Conservation (phyloP, 768 basidiomycete species). For the Lactarius hengduanensis region DNA sequence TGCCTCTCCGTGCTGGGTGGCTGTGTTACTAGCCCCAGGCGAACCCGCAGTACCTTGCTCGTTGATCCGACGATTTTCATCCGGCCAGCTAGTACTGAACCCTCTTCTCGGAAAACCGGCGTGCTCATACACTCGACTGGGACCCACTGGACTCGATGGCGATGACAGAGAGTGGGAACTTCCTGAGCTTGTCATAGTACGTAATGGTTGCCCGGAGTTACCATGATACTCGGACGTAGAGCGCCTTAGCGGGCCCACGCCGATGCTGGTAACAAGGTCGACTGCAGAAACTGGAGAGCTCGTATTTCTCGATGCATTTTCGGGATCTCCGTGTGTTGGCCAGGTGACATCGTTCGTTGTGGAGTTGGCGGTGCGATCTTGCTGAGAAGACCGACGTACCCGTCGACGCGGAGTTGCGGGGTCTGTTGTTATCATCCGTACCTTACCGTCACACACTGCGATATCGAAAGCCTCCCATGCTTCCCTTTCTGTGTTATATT, state of each 20-base stretch:
- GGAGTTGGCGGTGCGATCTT: neutral
- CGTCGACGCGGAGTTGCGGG: neutral
- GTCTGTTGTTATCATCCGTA: neutral
- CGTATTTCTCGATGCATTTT: neutral
- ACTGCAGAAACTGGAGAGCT: neutral
- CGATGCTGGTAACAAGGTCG: neutral
- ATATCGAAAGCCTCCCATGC: conserved; percentile 13
- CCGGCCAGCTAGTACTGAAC: too few species aligned
- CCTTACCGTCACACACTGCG: conserved; percentile 1
- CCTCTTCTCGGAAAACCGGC: neutral
- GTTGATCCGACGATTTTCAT: neutral
- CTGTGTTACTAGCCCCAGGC: neutral
- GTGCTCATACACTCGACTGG: neutral
- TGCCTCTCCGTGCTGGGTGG: neutral
- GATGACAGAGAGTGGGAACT: neutral
- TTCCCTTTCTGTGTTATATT: conserved; percentile 13
- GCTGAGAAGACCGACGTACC: neutral
- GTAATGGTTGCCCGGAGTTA: neutral
- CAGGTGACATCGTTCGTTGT: neutral
- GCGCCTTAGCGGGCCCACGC: neutral
- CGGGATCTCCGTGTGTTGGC: neutral
- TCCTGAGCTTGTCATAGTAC: neutral
- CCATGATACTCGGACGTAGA: neutral
- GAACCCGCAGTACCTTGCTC: neutral
- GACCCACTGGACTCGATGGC: neutral